Percentiles rank a stretch among this genome's conserved stretches.
Evolutionary conservation across 2,329 filamentous ascomycete species (phyloP).

Genomic region (Arthrobotrys iridis): DNA sequence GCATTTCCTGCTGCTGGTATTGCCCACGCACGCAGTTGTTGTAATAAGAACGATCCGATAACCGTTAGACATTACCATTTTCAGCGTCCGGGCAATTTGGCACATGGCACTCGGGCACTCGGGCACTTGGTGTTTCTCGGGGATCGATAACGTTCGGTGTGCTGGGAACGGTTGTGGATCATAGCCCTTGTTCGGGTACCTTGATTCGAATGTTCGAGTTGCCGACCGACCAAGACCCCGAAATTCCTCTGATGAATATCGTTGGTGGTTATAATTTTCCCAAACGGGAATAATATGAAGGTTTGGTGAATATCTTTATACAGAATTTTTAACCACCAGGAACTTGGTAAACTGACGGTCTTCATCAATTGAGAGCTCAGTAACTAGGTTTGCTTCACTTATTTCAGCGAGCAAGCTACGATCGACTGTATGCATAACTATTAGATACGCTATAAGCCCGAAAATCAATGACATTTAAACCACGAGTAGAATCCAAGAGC

Average conservation of each 20-base stretch:
- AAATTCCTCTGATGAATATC: conserved; percentile 8
- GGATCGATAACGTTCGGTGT: conserved; percentile 17
- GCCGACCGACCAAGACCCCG: not conserved
- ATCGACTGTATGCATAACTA: not conserved
- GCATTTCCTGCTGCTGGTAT: conserved; percentile 2
- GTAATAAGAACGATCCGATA: conserved; percentile 10
- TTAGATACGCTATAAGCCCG: not conserved
- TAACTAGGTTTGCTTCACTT: no score
- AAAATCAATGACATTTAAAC: no score
- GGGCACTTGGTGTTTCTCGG: not conserved
- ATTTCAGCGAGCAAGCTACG: no score
- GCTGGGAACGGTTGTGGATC: not conserved
- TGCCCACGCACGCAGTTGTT: not conserved
- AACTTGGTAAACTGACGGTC: not conserved
- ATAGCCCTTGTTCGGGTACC: not conserved
- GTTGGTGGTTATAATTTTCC: conserved; percentile 14
- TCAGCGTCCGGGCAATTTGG: not conserved
- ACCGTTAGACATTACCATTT: not conserved
- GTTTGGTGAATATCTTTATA: not conserved
- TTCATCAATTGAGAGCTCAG: no score
- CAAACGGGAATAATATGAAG: not conserved
- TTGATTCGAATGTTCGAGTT: not conserved
- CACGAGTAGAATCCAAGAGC: not conserved
- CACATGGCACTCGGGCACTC: not conserved
- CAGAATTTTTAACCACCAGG: not conserved